A percentile compares a stretch with the other conserved stretches of the same genome.
Conservation (phyloP, 768 basidiomycete genomes). For the Termitomyces sp. region DNA sequence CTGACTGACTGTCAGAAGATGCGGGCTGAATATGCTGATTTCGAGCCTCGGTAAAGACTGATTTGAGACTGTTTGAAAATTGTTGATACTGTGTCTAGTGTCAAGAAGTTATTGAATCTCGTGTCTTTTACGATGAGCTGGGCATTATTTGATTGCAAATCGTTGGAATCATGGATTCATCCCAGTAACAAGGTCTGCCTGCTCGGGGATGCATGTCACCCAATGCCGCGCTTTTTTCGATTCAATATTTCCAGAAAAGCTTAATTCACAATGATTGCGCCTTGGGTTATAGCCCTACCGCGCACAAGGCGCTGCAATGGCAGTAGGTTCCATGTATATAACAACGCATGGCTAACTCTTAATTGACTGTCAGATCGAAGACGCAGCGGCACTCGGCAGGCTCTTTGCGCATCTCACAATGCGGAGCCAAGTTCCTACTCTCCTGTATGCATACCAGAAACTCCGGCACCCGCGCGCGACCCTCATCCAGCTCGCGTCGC, state of each 20-base stretch:
- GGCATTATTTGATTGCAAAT: slow-evolving; percentile 43
- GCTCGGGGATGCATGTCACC: slow-evolving; percentile 53
- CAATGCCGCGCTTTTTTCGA: slow-evolving; percentile 38
- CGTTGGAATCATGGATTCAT: slow-evolving; percentile 46
- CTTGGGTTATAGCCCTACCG: slow-evolving; percentile 37
- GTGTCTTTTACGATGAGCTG: slow-evolving; percentile 41
- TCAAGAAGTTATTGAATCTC: slow-evolving; percentile 41
- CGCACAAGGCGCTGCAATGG: slow-evolving; percentile 53
- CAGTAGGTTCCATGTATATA: slow-evolving; percentile 23
- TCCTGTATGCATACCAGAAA: slow-evolving; percentile 47
- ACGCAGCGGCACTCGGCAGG: slow-evolving; percentile 42
- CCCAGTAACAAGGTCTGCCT: slow-evolving; percentile 34
- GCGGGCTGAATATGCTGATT: slow-evolving; percentile 38
- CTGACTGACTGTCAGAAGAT: slow-evolving; percentile 40
- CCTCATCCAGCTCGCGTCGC: slow-evolving; percentile 41
- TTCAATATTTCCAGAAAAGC: no score
- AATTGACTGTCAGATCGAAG: slow-evolving; percentile 36
- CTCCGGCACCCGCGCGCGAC: slow-evolving; percentile 48
- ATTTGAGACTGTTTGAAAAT: neutral
- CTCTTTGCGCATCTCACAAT: slow-evolving; percentile 45
- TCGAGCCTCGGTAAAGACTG: slow-evolving; percentile 38
- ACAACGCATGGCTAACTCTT: neutral
- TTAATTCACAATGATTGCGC: neutral
- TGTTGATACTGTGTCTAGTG: slow-evolving; percentile 15
- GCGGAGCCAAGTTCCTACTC: slow-evolving; percentile 29